A percentile compares a stretch with the other conserved stretches of the same genome.
Evolutionary conservation across 2,329 filamentous ascomycete species (phyloP).

Genomic region (Neonectria coccinea): DNA sequence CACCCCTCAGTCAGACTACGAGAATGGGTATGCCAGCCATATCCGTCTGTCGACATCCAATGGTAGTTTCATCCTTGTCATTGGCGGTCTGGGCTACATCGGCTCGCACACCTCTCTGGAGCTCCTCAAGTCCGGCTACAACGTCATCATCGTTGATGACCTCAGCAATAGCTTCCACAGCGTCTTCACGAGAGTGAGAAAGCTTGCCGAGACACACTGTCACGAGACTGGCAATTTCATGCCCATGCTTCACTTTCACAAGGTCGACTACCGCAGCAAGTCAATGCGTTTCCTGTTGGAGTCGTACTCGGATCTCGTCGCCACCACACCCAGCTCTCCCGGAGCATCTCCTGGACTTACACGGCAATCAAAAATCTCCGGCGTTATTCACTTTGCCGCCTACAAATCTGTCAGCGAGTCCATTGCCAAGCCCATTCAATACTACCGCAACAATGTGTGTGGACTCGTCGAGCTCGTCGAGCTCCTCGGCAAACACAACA

Average conservation of each 20-base stretch:
- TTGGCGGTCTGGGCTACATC: constrained; percentile 67
- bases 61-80: constrained; percentile 57
- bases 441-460: constrained; percentile 76
- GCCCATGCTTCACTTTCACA: constrained; percentile 52
- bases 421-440: constrained; percentile 69
- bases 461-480: constrained; percentile 71
- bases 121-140: constrained; percentile 64
- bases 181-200: constrained; percentile 31
- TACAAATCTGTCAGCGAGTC: constrained; percentile 75
- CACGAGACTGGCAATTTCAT: constrained; percentile 18
- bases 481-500: constrained; percentile 67
- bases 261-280: constrained; percentile 53
- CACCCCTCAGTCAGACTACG: constrained; percentile 18
- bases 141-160: constrained; percentile 62
- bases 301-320: constrained; percentile 46
- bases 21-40: background rate
- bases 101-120: constrained; percentile 67
- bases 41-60: constrained; percentile 8
- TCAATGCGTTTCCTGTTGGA: constrained; percentile 54
- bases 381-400: constrained; percentile 78
- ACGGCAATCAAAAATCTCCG: constrained; percentile 44
- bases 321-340: constrained; percentile 27
- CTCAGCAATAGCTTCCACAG: constrained; percentile 57
- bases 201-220: constrained; percentile 30
- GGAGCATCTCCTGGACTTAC: constrained; percentile 11